These are phyloP conservation scores for Quercus phellos DNA, from an alignment of 331 rosid species.

Conservation along the genomic window DNA sequence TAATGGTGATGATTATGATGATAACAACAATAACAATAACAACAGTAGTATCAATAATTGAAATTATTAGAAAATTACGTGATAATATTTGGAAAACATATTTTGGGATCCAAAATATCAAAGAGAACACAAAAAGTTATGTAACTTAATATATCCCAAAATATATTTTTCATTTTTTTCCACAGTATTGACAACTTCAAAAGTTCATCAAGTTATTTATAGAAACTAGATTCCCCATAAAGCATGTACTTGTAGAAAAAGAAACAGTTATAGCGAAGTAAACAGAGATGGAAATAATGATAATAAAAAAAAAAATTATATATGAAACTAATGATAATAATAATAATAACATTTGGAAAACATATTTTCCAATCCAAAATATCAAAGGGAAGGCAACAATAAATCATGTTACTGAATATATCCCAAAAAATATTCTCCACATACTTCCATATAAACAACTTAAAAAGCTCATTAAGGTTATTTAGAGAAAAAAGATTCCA, in stretches of 20 bases:
- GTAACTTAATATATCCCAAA: constrained; percentile 2
- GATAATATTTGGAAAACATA: not conserved
- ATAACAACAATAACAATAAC: not conserved
- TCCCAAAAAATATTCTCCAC: not conserved
- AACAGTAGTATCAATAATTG: not conserved
- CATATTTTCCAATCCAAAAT: not conserved
- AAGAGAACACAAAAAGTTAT: not conserved
- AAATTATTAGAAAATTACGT: not conserved
- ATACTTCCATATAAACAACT: not conserved
- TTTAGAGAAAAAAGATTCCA: not conserved
- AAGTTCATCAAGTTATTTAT: not conserved
- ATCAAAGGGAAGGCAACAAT: not conserved
- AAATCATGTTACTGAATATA: not conserved
- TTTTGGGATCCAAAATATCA: not conserved
- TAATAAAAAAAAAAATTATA: not conserved
- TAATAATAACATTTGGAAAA: not conserved
- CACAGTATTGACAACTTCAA: not conserved
- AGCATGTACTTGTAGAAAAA: not conserved
- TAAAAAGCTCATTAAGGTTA: not conserved
- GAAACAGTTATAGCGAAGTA: not conserved
- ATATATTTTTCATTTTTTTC: not conserved
- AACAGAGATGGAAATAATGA: not conserved
- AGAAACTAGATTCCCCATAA: not conserved
- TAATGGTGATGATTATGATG: no score
- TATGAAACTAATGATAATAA: not conserved